Conservation (phyloP, 1,284 basidiomycete species). For the Phenoliferia sp. region DNA sequence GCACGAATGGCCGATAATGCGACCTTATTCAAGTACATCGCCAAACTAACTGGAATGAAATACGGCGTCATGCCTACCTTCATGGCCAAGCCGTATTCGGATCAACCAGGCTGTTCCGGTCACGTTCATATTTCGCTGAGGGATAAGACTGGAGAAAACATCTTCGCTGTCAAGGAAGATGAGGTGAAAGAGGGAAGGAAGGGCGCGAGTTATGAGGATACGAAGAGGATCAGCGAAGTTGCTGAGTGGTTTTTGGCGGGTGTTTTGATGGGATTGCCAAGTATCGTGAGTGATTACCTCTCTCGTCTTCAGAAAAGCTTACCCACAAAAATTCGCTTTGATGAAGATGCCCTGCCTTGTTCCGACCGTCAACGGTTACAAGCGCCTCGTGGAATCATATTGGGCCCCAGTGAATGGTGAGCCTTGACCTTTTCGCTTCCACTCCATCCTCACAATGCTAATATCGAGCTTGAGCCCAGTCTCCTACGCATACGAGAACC, state of each 20-base stretch:
- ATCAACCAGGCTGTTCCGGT: constrained; percentile 46
- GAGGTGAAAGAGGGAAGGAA: constrained; percentile 60
- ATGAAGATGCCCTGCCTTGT: constrained; percentile 38
- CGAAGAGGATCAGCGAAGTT: constrained; percentile 72
- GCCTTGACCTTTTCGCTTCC: background rate
- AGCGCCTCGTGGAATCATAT: constrained; percentile 67
- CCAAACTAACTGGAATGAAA: constrained; percentile 83
- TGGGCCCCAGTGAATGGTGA: constrained; percentile 35
- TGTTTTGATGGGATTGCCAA: constrained; percentile 77
- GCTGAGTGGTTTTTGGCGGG: constrained; percentile 93
- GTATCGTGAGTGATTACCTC: constrained; percentile 47
- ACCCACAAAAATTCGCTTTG: background rate
- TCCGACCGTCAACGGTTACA: constrained; percentile 57
- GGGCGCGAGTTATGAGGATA: constrained; percentile 70
- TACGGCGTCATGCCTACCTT: constrained; percentile 86
- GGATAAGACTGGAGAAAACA: constrained; percentile 63
- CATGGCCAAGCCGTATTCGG: constrained; percentile 83
- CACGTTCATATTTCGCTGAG: constrained; percentile 88
- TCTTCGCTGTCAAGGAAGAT: constrained; percentile 65
- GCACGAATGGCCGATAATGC: constrained; percentile 88
- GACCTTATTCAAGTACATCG: constrained; percentile 83
- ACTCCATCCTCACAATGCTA: too few relatives aligned
- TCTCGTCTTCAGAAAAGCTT: background rate
- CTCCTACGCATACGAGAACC: constrained; percentile 92
- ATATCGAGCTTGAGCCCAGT: constrained; percentile 43